Evolutionary conservation across 2,329 filamentous ascomycete genomes (phyloP), one percentile per base, ranked within the genome.

Genomic region (Colletotrichum destructivum): DNA sequence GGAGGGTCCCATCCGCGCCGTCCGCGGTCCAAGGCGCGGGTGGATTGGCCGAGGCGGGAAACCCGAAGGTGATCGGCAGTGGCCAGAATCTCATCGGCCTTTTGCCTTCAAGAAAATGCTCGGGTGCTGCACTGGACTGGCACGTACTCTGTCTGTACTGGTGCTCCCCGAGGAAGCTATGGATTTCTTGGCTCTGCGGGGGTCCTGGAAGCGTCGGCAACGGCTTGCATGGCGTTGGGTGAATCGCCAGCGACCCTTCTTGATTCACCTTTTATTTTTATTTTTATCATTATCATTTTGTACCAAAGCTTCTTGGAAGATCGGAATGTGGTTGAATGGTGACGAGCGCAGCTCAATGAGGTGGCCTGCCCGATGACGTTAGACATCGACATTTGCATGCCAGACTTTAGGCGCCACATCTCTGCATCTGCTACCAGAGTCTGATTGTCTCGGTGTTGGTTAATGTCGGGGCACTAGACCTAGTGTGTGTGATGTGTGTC

Each of bases 41-140:
- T 67, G 69, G 69, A 62, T 71, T 72, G 69, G 65, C 66, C 47
- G 60, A 70, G n/a, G 69, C 55, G 66, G 60, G 66, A 70, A 64
- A 65, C 62, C 69, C 69, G 66, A 72, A 44, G 49, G 60, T 26
- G 69, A 72, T 72, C 69, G 60, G 66, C 69, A 55, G 52, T 69
- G 69, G 69, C 66, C 46, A 56, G 69, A 72, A 66, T 66, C 66
- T 23, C 60, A 60, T 70, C 66, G 69, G 57, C 69, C 55, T 65
- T 35, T 31, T 15, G 23, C 16, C 61, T 47, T 52, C 31, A 9
- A 9, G 63, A 62, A 38, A 64, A n/a, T 49, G 40, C 49, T 44
- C 31, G 31, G 31, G 31, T 9, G 31, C 31, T 8, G 31, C 31
- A 35, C 31, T 35, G 31, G 31, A 35, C 31, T 35, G 31, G 31